Evolutionary conservation across 164 flowering plant genomes (phyloP).

Genomic region (Akebia trifoliata): DNA sequence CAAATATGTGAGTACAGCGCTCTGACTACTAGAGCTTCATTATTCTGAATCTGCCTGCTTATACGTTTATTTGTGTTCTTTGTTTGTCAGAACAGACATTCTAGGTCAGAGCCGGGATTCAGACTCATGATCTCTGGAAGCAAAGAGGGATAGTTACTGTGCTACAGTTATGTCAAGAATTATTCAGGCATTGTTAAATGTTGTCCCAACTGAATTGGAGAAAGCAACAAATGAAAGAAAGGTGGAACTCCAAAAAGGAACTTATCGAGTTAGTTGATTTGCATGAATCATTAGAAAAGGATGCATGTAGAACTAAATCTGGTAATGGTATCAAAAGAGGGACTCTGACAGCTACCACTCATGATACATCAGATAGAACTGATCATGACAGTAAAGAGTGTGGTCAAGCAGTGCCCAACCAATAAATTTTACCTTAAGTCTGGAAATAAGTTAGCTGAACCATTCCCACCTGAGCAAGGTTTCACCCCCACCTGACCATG

Average conservation of each 20-base stretch:
- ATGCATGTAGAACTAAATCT: slow-evolving; percentile 21
- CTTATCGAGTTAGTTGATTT: slow-evolving; percentile 44
- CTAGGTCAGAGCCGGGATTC: slow-evolving; percentile 36
- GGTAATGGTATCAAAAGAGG: slow-evolving; percentile 29
- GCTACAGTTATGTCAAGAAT: slow-evolving; percentile 58
- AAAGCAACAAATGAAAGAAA: slow-evolving; percentile 42
- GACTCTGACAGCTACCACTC: slow-evolving; percentile 24
- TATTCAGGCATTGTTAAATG: slow-evolving; percentile 61
- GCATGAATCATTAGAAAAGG: slow-evolving; percentile 44
- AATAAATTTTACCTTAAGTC: too few relatives aligned
- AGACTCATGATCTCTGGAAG: slow-evolving; percentile 32
- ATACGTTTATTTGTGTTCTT: slow-evolving; percentile 10
- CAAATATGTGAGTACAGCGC: too few relatives aligned
- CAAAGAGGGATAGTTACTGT: slow-evolving; percentile 39
- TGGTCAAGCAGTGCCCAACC: slow-evolving; percentile 18
- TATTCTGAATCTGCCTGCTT: slow-evolving; percentile 4
- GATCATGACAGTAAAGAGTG: slow-evolving; percentile 18
- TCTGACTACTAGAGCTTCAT: not conserved
- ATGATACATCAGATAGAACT: slow-evolving; percentile 22
- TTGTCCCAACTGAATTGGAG: slow-evolving; percentile 47
- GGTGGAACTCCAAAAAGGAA: slow-evolving; percentile 56
- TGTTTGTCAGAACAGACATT: slow-evolving; percentile 12
- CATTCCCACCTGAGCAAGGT: slow-evolving; percentile 54
- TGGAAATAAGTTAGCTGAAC: slow-evolving; percentile 47
- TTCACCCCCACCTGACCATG: slow-evolving; percentile 42